Conservation (phyloP, 2,329 filamentous ascomycete genomes). For the Plenodomus lindquistii region DNA sequence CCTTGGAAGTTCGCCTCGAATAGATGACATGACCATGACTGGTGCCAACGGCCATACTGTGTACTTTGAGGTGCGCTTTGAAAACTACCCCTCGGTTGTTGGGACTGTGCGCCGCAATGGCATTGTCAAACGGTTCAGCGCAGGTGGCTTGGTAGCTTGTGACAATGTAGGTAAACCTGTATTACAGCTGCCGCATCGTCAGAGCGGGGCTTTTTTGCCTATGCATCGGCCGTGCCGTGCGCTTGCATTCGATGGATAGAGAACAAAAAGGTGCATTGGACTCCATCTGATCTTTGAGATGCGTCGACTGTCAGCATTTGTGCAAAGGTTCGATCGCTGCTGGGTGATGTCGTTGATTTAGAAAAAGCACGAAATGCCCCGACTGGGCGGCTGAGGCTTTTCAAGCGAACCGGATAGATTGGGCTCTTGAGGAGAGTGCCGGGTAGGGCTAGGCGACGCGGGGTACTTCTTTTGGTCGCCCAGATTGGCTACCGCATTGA, state of each 20-base stretch:
- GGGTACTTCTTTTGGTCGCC: background rate
- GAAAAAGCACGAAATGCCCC: background rate
- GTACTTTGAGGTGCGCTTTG: no score
- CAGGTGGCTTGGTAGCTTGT: background rate
- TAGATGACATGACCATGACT: background rate
- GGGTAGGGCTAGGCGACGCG: background rate
- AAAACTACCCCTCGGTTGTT: no score
- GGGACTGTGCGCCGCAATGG: no score
- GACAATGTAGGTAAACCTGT: background rate
- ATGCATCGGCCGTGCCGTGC: constrained; percentile 1
- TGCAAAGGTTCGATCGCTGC: background rate
- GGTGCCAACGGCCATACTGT: no score
- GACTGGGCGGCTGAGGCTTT: background rate
- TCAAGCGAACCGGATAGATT: background rate
- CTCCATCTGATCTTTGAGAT: background rate
- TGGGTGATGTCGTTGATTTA: constrained; percentile 1
- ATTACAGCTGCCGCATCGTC: no score
- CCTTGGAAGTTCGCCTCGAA: background rate
- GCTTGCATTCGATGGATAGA: background rate
- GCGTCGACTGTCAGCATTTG: background rate
- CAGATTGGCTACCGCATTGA: background rate
- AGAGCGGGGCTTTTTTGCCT: background rate
- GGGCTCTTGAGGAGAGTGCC: no score
- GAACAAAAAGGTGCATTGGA: background rate
- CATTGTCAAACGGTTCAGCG: no score